These are phyloP conservation scores for Acacia pycnantha DNA, from an alignment of 331 rosid genomes.

Conservation along the genomic window DNA sequence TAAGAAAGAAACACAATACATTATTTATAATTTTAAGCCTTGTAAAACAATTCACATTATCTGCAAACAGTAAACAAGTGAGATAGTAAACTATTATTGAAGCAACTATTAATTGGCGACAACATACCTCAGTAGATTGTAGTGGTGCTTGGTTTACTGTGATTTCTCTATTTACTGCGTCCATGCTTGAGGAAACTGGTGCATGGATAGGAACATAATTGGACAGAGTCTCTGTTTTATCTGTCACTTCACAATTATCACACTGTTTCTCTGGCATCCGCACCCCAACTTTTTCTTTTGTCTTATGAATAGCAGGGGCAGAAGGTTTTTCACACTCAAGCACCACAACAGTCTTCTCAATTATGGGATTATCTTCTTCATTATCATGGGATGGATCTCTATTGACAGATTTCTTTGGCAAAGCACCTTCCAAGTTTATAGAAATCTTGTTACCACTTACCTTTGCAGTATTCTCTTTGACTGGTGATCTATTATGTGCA, in stretches of 20 bases:
- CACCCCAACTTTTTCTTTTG: conserved; percentile 37
- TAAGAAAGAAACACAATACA: conserved; percentile 10
- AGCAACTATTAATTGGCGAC: conserved; percentile 26
- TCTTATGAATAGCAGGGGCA: conserved; percentile 32
- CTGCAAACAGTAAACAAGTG: conserved; percentile 8
- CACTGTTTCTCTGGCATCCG: conserved; percentile 26
- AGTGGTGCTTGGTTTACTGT: conserved; percentile 39
- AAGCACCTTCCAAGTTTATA: conserved; percentile 43
- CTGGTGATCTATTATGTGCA: conserved; percentile 44
- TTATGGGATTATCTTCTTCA: conserved; percentile 64
- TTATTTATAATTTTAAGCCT: conserved; percentile 9
- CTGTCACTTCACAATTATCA: conserved; percentile 32
- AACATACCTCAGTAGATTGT: conserved; percentile 63
- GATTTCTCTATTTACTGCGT: conserved; percentile 44
- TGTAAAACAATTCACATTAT: background rate
- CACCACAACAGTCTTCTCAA: conserved; percentile 85
- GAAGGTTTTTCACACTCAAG: conserved; percentile 70
- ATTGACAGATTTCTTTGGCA: conserved; percentile 42
- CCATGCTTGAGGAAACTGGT: conserved; percentile 49
- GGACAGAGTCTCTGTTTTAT: conserved; percentile 41
- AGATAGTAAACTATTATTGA: background rate
- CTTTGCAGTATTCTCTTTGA: conserved; percentile 53
- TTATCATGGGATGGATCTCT: conserved; percentile 44
- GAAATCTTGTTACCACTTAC: conserved; percentile 45
- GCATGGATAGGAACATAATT: conserved; percentile 49